Base-by-base conservation (phyloP, 192 early-diverging fungal genomes). In the Phycomyces nitens region DNA sequence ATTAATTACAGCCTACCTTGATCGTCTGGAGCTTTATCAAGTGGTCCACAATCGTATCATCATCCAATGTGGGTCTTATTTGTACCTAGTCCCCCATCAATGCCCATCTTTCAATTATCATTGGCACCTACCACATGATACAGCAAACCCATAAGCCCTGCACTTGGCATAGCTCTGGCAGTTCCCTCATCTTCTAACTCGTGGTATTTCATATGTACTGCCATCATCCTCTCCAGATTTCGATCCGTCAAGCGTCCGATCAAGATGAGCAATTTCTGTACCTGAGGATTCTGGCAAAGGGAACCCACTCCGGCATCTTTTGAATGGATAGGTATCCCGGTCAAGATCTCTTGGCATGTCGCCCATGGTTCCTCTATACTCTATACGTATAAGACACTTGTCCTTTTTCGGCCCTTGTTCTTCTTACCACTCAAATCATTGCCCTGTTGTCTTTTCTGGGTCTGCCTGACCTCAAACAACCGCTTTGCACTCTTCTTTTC, bases 171-270 rank as follows among this genome's bases (percentile, higher is more conserved):
- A 18, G 69, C 74, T 44, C 74, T 66, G 20, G 74, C 74, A 6
- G 74, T 76, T 24, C 74, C 74, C 62, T 76, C 74, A 57, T 76
- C 74, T 42, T 76, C 74, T 38, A 76, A 60, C 27, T 76, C 69
- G 24, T 71, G 74, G 26, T 76, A 76, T 22, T 70, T 69, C 68
- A 76, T 71, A 47, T 76, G 74, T 16, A 71, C 69, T 7, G 66
- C 69, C 60, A 67, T 59, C 43, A 62, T 53, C 27, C 52, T 53
- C 42, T 76, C 69, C 5, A 60, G 42, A 38, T 71, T 56, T 43
- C 65, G 40, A 16, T 76, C 69, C 0, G 65, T 62, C 20, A 76
- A 52, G 23, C 66, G 64, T 18, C 67, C 61, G 20, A 73, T 63
- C 12, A 67, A 53, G 5, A 67, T 38, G 5, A 67, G 23, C 5